A percentile compares a stretch with the other conserved stretches of the same genome.
These are phyloP conservation scores for Grosmannia clavigera DNA, from an alignment of 2,329 filamentous ascomycete genomes.

Conservation along the genomic window DNA sequence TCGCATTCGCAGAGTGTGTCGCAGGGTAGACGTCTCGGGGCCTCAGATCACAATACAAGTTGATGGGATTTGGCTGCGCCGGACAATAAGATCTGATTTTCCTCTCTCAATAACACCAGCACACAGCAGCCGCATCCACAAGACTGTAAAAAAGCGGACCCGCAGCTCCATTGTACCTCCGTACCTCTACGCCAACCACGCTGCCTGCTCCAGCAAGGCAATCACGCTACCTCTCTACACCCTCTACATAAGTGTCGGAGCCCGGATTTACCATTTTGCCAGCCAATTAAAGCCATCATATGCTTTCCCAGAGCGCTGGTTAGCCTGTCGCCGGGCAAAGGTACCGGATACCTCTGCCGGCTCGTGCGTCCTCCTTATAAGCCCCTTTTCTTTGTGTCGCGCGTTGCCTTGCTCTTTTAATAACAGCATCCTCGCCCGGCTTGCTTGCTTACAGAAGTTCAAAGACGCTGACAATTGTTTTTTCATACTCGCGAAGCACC, in stretches of 20 bases:
- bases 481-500: neutral
- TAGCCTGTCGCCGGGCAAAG: neutral
- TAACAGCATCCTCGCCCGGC: too few relatives aligned
- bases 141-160: constrained; percentile 5
- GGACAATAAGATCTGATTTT: constrained; percentile 14
- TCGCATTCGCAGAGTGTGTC: neutral
- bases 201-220: neutral
- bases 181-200: constrained; percentile 2
- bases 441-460: neutral
- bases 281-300: constrained; percentile 9
- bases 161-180: neutral
- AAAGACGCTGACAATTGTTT: neutral
- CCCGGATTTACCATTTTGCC: constrained; percentile 11
- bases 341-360: constrained; percentile 9
- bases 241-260: constrained; percentile 1
- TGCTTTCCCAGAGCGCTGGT: constrained; percentile 4
- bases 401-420: neutral
- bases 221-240: neutral
- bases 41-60: neutral
- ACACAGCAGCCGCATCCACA: constrained; percentile 9
- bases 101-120: constrained; percentile 16
- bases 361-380: neutral
- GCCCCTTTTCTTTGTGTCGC: neutral
- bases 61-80: constrained; percentile 8
- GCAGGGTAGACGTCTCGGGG: neutral